phyloP scores from a whole-genome alignment of 2,329 filamentous ascomycete species.

The Chrysoporthe austroafricana region DNA sequence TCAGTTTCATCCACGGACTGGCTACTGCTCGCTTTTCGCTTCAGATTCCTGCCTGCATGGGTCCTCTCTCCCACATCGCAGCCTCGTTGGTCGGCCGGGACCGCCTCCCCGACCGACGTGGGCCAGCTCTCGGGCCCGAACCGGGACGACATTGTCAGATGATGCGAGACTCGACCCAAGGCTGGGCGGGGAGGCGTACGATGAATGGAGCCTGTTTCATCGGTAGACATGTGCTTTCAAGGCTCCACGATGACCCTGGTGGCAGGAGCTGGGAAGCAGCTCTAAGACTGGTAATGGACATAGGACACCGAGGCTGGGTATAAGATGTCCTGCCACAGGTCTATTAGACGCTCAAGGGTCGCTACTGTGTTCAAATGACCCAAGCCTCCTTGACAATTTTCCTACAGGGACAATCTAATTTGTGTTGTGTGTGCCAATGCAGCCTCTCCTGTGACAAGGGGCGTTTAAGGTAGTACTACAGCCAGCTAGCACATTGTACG shows the following conservation, averaged over 20 bases:
- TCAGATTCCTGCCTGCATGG: not conserved
- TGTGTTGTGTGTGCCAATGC: slow-evolving; percentile 17
- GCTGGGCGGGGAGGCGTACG: not conserved
- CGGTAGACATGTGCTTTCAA: not conserved
- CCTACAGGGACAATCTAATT: not conserved
- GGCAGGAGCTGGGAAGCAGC: not conserved
- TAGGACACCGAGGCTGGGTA: not conserved
- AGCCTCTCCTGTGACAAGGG: slow-evolving; percentile 12
- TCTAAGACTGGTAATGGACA: not conserved
- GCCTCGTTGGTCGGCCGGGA: not conserved
- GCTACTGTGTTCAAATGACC: not conserved
- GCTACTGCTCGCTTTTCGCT: not conserved
- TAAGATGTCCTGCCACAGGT: too few relatives aligned
- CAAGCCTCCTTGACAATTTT: not conserved
- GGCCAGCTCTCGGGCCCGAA: not conserved
- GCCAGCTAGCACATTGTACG: not conserved
- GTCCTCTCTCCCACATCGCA: not conserved
- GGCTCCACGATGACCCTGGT: not conserved
- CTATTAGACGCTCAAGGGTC: not conserved
- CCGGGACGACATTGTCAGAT: not conserved
- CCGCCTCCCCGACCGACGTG: not conserved
- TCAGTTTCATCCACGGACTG: not conserved
- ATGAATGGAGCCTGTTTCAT: not conserved
- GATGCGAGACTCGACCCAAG: not conserved
- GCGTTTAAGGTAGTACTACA: slow-evolving; percentile 15